These are phyloP conservation scores for Penicillium parvum DNA, from an alignment of 495 filamentous ascomycete species.

Conservation along the genomic window DNA sequence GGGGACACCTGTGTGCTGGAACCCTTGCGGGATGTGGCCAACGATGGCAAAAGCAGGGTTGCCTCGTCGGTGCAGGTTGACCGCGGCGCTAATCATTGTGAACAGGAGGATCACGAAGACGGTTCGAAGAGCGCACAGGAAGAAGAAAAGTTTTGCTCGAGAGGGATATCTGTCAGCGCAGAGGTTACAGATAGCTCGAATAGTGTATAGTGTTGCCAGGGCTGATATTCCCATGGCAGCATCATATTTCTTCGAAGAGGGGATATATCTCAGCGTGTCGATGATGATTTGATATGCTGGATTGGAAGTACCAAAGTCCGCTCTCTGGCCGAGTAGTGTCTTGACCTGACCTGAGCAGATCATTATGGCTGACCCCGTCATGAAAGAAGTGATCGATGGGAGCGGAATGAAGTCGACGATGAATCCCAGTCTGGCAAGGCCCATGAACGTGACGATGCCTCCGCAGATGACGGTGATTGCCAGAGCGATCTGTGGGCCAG, in stretches of 20 bases:
- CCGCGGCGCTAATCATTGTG: constrained; percentile 79
- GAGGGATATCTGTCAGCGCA: constrained; percentile 60
- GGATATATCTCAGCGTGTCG: constrained; percentile 72
- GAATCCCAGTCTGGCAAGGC: constrained; percentile 74
- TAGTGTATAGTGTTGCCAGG: constrained; percentile 74
- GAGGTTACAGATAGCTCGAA: constrained; percentile 60
- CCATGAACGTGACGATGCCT: constrained; percentile 70
- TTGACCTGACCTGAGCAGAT: constrained; percentile 83
- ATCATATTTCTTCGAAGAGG: constrained; percentile 56
- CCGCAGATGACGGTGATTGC: constrained; percentile 74
- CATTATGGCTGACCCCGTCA: constrained; percentile 90
- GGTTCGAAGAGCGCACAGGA: constrained; percentile 78
- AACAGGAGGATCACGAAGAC: constrained; percentile 87
- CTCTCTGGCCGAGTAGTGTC: constrained; percentile 72
- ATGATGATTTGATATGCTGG: constrained; percentile 80
- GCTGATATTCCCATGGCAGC: constrained; percentile 88
- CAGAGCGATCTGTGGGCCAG: constrained; percentile 61
- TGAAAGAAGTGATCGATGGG: constrained; percentile 84
- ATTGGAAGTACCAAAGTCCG: constrained; percentile 61
- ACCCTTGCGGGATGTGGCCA: constrained; percentile 69
- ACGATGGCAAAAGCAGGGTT: constrained; percentile 61
- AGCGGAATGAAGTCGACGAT: constrained; percentile 92
- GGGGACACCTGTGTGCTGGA: constrained; percentile 68
- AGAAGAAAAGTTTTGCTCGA: constrained; percentile 74
- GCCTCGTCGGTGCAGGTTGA: constrained; percentile 53